Percentiles rank a stretch among this genome's conserved stretches.
Conservation (phyloP, 371 early-diverging fungal genomes). For the Smittium mucronatum region DNA sequence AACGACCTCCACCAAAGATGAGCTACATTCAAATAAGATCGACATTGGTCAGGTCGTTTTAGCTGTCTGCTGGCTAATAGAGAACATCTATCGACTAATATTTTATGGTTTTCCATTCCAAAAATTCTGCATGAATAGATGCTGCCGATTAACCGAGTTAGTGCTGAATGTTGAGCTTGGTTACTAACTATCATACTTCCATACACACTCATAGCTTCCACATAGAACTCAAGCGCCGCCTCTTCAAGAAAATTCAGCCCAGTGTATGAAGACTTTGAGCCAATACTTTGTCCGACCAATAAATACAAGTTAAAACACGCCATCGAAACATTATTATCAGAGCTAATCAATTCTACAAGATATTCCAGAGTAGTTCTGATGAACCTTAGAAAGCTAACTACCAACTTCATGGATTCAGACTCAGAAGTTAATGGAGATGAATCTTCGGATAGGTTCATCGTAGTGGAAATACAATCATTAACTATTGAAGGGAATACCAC, state of each 20-base stretch:
- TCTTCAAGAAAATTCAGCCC: constrained; percentile 72
- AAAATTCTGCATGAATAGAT: constrained; percentile 63
- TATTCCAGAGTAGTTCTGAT: not conserved
- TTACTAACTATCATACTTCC: constrained; percentile 82
- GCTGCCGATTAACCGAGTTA: constrained; percentile 65
- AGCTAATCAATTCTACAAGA: constrained; percentile 19
- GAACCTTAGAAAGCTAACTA: not conserved
- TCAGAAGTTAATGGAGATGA: constrained; percentile 14
- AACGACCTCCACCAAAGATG: constrained; percentile 78
- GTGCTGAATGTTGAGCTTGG: constrained; percentile 67
- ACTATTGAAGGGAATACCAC: constrained; percentile 79
- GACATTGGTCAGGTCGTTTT: constrained; percentile 84
- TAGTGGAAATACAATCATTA: constrained; percentile 54
- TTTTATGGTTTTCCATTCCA: constrained; percentile 72
- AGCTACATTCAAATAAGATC: constrained; percentile 57
- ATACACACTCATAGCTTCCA: constrained; percentile 82
- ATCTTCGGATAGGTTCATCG: constrained; percentile 29
- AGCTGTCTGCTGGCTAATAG: constrained; percentile 74
- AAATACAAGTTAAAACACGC: constrained; percentile 63
- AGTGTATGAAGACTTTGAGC: constrained; percentile 23
- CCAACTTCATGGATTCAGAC: constrained; percentile 5
- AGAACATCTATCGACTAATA: constrained; percentile 71
- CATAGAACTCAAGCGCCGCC: constrained; percentile 79
- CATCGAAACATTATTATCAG: constrained; percentile 31
- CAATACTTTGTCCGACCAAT: constrained; percentile 63